Evolutionary conservation across 345 rosid species (phyloP), one percentile per base, ranked within the genome.

Genomic region (Bruguiera gymnorhiza): DNA sequence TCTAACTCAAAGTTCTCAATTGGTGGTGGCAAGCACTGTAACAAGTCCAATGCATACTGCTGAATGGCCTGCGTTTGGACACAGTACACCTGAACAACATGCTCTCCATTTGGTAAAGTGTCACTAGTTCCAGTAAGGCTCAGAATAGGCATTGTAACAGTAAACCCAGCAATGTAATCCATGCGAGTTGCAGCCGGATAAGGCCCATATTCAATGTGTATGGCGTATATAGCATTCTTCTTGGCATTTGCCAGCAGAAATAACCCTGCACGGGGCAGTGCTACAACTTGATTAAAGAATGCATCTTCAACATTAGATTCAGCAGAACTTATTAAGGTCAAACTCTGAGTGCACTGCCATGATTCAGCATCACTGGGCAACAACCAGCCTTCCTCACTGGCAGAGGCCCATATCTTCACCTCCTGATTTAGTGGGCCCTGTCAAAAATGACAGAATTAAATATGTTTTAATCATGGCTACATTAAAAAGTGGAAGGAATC

Each of bases 11-110:
- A 74, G 82, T 74, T 86, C 65, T 86, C 93, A 67, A 78, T 21
- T 23, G 84, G 76, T 6, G 89, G 95, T 48, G 96, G 98, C 68
- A 88, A 78, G 84, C 97, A 95, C 72, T 82, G 88, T 80, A 71
- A 81, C 58, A 88, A 85, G 70, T 92, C 97, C 80, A 95, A 80
- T 30, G 90, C 82, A 85, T 95, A 95, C 77, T 92, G 97, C 81
- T 90, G 92, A 79, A 94, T 94, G 63, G 97, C 97, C 76, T 74
- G 91, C 56, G 98, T 94, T 78, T 92, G 97, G 27, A 94, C 89
- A 74, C 97, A 94, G 71, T 92, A 94, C 71, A 94, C 84, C 83
- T 89, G 93, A 53, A 85, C 86, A 39, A 82, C 75, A 62, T 69
- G 80, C 60, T 87, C 89, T 23, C 85, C 90, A 71, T 13, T 43